phyloP scores from a whole-genome alignment of 495 filamentous ascomycete species.

The Penicillium diatomitis region DNA sequence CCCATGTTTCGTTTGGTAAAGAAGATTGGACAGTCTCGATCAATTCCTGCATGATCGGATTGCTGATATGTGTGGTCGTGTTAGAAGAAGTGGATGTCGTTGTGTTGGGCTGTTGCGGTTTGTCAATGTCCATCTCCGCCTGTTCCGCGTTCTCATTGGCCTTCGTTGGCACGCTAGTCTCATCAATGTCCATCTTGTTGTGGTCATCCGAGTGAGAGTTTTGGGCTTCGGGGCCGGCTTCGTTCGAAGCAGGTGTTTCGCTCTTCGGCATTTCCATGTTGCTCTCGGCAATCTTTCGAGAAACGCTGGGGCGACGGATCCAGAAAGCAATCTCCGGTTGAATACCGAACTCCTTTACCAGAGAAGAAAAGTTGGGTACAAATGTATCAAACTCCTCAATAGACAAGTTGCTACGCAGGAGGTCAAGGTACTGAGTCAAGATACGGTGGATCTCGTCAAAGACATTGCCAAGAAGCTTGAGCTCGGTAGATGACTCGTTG shows the following conservation, averaged over 20 bases:
- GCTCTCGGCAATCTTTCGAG: conserved; percentile 40
- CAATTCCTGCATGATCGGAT: conserved; percentile 68
- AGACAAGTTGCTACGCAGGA: conserved; percentile 70
- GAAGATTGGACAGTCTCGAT: conserved; percentile 55
- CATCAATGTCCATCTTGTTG: conserved; percentile 26
- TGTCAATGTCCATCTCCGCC: conserved; percentile 31
- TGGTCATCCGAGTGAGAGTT: conserved; percentile 16
- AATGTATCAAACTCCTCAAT: conserved; percentile 69
- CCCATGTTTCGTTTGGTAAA: conserved; percentile 55
- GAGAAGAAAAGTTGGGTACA: conserved; percentile 62
- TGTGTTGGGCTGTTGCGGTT: conserved; percentile 13
- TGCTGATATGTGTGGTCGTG: conserved; percentile 39
- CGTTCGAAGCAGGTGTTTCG: conserved; percentile 13
- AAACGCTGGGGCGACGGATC: conserved; percentile 66
- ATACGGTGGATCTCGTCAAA: conserved; percentile 84
- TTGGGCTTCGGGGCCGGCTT: conserved; percentile 12
- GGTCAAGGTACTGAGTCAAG: conserved; percentile 78
- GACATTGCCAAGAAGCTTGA: conserved; percentile 75
- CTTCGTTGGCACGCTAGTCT: conserved; percentile 14
- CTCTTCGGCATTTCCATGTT: conserved; percentile 25
- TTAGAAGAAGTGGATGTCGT: background rate
- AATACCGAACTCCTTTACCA: conserved; percentile 74
- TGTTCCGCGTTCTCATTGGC: conserved; percentile 10
- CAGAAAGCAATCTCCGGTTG: conserved; percentile 79
- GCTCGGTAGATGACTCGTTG: conserved; percentile 55